Evolutionary conservation across 2,329 filamentous ascomycete species (phyloP).

Genomic region (Dichotomopilus funicola): DNA sequence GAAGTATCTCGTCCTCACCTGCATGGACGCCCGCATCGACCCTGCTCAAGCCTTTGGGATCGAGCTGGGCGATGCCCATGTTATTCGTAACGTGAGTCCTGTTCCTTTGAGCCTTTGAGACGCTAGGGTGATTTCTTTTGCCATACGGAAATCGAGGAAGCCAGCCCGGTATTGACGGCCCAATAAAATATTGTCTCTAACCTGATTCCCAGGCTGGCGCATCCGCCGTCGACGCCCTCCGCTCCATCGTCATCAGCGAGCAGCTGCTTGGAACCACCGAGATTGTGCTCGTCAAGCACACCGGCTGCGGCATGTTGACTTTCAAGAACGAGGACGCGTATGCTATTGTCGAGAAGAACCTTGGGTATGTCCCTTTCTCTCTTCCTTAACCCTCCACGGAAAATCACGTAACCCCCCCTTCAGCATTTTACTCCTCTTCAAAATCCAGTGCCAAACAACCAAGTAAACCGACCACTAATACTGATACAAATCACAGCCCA

Average conservation of each 20-base stretch:
- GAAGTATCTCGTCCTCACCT: slow-evolving; percentile 65
- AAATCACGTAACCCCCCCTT: too few species aligned
- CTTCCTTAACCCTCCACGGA: too few species aligned
- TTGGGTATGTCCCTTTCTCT: slow-evolving; percentile 34
- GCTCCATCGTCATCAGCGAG: slow-evolving; percentile 71
- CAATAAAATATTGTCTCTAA: neutral
- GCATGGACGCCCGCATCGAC: slow-evolving; percentile 74
- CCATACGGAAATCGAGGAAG: too few species aligned
- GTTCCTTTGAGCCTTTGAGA: too few species aligned
- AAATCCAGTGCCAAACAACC: too few species aligned
- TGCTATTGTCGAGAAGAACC: slow-evolving; percentile 50
- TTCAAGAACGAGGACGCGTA: slow-evolving; percentile 55
- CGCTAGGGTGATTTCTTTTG: too few species aligned
- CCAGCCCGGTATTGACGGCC: too few species aligned
- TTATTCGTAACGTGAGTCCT: slow-evolving; percentile 59
- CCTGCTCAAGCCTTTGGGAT: slow-evolving; percentile 64
- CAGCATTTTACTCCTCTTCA: too few species aligned
- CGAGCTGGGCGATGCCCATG: slow-evolving; percentile 67
- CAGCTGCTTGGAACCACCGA: slow-evolving; percentile 72
- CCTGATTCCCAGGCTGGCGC: slow-evolving; percentile 45
- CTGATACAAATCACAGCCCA: slow-evolving; percentile 5
- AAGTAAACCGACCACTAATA: too few species aligned
- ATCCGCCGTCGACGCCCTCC: slow-evolving; percentile 60
- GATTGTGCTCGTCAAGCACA: slow-evolving; percentile 69
- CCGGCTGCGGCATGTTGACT: slow-evolving; percentile 68